Evolutionary conservation across 2,329 filamentous ascomycete genomes (phyloP), one percentile per base, ranked within the genome.

Genomic region (Penicillium rolfsii): DNA sequence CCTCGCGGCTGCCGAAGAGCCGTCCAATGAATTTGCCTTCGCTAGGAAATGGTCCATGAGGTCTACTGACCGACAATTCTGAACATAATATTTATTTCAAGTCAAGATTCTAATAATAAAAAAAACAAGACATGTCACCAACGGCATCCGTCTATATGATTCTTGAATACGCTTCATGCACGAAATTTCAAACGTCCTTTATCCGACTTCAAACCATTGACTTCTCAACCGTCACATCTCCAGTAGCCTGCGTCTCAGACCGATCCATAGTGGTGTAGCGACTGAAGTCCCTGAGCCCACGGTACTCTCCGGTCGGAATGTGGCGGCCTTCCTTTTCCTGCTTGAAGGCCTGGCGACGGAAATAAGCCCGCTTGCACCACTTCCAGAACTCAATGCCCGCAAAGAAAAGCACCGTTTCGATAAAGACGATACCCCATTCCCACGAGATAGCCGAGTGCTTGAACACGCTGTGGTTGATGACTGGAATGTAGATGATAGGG

Each of bases 341-440:
- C 59, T 57, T 69, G 14, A 54, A 46, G 1, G 57, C 67, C 59
- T 65, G 65, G 2, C 74, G 71, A 14, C 83, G 74, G 66, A 84
- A 81, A 64, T 79, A 86, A 16, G 82, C 70, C 1, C 89, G 79
- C 79, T 91, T 91, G 8, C 69, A 77, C 81, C 82, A 89, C 74
- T 91, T 91, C 84, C 87, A 91, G 0, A 75, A 60, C 74, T 91
- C 89, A 0, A 86, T 81, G 0, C 87, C 87, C 0, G 79, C 68
- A 70, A 91, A 85, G 77, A 91, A 91, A 3, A 90, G 68, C 0
- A 83, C 70, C 0, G 84, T 80, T 24, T 83, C 83, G 38, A 88
- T 76, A 61, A 91, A 85, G 1, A 90, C 85, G 48, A 91, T 82
- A 0, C 79, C 86, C 89, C 88, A 91, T 72, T 91, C 88, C 87